Conservation (phyloP, 441 rosid genomes). For the Populus hybrid region DNA sequence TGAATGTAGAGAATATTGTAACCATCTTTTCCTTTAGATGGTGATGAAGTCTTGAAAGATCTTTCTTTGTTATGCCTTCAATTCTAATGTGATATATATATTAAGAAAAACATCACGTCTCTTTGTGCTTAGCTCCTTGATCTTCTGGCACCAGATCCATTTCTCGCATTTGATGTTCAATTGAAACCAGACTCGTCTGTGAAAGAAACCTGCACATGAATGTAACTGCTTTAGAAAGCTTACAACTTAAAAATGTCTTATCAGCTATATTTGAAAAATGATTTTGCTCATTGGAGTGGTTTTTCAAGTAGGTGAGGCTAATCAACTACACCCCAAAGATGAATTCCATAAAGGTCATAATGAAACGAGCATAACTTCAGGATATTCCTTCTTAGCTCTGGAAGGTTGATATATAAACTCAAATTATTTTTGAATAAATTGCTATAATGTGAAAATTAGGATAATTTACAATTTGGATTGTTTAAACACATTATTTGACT, state of each 20-base stretch:
- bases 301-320: neutral
- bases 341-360: neutral
- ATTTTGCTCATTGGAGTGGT: slow-evolving; percentile 4
- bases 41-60: slow-evolving; percentile 4
- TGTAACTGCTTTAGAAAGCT: slow-evolving; percentile 16
- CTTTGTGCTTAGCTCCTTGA: slow-evolving; percentile 27
- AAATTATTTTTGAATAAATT: too few species aligned
- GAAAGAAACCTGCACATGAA: slow-evolving; percentile 74
- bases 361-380: neutral
- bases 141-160: slow-evolving; percentile 58
- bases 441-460: too few species aligned
- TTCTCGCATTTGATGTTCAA: slow-evolving; percentile 81
- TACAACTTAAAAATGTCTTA: slow-evolving; percentile 9
- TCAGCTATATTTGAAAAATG: neutral
- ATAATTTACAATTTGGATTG: too few species aligned
- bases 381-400: neutral
- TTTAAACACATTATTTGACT: too few species aligned
- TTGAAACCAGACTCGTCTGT: slow-evolving; percentile 75
- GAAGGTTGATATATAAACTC: too few species aligned
- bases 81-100: slow-evolving; percentile 7
- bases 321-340: slow-evolving; percentile 5
- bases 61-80: slow-evolving; percentile 15
- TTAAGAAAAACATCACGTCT: neutral
- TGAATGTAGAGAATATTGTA: slow-evolving; percentile 16
- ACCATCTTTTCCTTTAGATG: slow-evolving; percentile 19